Evolutionary conservation across 306 rosid genomes (phyloP), one percentile per base, ranked within the genome.

Genomic region (Castanea crenata): DNA sequence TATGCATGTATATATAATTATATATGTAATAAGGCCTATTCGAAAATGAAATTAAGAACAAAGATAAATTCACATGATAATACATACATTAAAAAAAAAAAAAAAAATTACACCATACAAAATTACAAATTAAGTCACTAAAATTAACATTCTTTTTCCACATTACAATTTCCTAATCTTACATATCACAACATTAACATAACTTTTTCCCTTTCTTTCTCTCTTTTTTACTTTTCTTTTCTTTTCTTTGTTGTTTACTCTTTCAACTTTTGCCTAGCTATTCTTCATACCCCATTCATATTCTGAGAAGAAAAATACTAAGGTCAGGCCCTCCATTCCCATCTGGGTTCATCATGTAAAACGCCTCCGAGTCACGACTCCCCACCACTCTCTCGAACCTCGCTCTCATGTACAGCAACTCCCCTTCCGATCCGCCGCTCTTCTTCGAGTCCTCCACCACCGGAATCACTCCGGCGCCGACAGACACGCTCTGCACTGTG

Each of bases 331-430:
- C 92, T 31, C 92, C 97, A 74, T 86, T 90, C 25, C 95, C 97
- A 55, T 94, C 99, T 2, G 99, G 99, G 57, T 94, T 94, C 90
- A 92, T 73, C 99, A 94, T 94, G 69, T 92, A 94, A 78, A 94
- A 92, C 19, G 99, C 99, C 79, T 94, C 97, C 83, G 97, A 92
- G 90, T 94, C 97, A 74, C 95, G 94, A 82, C 97, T 92, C 11
- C 97, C 99, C 18, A 94, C 97, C 14, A 94, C 99, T 83, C 99
- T 89, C 63, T 94, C 99, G 74, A 94, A 94, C 82, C 86, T 78
- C 0, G 99, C 97, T 59, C 99, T 91, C 99, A 94, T 94, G 14
- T 94, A 94, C 79, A 94, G 88, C 92, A 92, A 83, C 90, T 92
- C 99, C 1, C 97, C 98, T 71, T 88, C 92, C 5, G 92, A 73